Evolutionary conservation across 352 stramenopile species (phyloP), one percentile per base, ranked within the genome.

Genomic region (Chrysophaeum taylorii): DNA sequence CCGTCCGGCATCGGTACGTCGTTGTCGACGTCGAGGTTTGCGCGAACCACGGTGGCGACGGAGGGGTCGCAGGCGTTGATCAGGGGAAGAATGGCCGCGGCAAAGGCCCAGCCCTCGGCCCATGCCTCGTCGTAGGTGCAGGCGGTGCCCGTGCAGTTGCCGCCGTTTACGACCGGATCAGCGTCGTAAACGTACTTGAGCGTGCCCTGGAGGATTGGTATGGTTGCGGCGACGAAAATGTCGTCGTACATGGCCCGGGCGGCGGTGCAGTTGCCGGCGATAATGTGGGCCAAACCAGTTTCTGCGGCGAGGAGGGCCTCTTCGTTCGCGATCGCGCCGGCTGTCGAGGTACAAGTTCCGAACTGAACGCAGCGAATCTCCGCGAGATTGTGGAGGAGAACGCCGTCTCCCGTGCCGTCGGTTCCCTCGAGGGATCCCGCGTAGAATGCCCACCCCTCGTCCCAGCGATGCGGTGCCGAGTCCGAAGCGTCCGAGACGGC

Each of bases 361-460:
- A 81, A 88, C 29, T 86, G 74, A 29, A n/a, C 29, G 36, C 79
- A 87, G 35, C 78, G 72, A 64, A 84, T 84, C 39, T 87, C 76
- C n/a, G 80, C 79, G n/a, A n/a, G n/a, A n/a, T n/a, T n/a, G n/a
- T n/a, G n/a, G n/a, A n/a, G n/a, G n/a, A n/a, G n/a, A n/a, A n/a
- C n/a, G n/a, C n/a, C n/a, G n/a, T n/a, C n/a, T n/a, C 72, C 66
- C n/a, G 50, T 45, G 36, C 76, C 80, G 72, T 85, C 74, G 14
- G 61, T 52, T 21, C 74, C 77, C 39, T 83, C 78, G 0, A 85
- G 27, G 25, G 69, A 80, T 41, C 83, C 83, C 41, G 79, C 81
- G 61, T 82, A 89, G 60, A 85, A 87, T 43, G 76, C 78, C 27
- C 86, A 80, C 29, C 75, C 81, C 76, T 86, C 79, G 66, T 89